Conservation (phyloP, 2,329 filamentous ascomycete species). For the Xylariales sp. region DNA sequence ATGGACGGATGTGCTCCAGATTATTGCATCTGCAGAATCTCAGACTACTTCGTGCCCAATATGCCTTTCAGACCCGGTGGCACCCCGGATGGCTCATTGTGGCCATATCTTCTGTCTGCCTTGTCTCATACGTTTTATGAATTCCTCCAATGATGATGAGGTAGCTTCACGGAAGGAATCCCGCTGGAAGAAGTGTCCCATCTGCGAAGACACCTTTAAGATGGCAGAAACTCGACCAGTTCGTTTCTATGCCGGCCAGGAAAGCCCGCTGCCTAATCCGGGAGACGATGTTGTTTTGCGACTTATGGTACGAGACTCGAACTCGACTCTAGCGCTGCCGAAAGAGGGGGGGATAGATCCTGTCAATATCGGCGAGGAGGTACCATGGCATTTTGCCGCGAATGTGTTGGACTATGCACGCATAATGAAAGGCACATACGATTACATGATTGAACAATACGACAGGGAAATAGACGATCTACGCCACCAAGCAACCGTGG, state of each 20-base stretch:
- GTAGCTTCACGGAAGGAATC: slow-evolving; percentile 62
- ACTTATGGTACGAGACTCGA: slow-evolving; percentile 74
- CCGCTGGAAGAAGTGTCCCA: slow-evolving; percentile 91
- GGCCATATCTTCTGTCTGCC: slow-evolving; percentile 96
- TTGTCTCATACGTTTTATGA: slow-evolving; percentile 94
- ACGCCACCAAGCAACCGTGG: slow-evolving; percentile 73
- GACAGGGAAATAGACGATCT: slow-evolving; percentile 75
- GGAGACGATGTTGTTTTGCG: slow-evolving; percentile 88
- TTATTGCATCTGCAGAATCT: slow-evolving; percentile 84
- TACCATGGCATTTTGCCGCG: slow-evolving; percentile 93
- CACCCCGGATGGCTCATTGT: slow-evolving; percentile 93
- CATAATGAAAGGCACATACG: slow-evolving; percentile 88
- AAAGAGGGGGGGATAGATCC: slow-evolving; percentile 71
- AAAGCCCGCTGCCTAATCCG: slow-evolving; percentile 72
- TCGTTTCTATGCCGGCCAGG: slow-evolving; percentile 86
- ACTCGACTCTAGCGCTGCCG: slow-evolving; percentile 83
- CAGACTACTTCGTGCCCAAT: slow-evolving; percentile 90
- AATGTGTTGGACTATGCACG: slow-evolving; percentile 93
- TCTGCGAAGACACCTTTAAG: slow-evolving; percentile 92
- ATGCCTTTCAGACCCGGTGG: slow-evolving; percentile 86
- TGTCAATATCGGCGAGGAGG: slow-evolving; percentile 64
- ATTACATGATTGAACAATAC: slow-evolving; percentile 81
- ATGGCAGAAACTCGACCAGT: slow-evolving; percentile 86
- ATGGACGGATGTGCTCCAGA: slow-evolving; percentile 86
- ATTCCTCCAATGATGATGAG: slow-evolving; percentile 72